phyloP scores from a whole-genome alignment of 371 early-diverging fungal genomes.

The Mucor sp. region DNA sequence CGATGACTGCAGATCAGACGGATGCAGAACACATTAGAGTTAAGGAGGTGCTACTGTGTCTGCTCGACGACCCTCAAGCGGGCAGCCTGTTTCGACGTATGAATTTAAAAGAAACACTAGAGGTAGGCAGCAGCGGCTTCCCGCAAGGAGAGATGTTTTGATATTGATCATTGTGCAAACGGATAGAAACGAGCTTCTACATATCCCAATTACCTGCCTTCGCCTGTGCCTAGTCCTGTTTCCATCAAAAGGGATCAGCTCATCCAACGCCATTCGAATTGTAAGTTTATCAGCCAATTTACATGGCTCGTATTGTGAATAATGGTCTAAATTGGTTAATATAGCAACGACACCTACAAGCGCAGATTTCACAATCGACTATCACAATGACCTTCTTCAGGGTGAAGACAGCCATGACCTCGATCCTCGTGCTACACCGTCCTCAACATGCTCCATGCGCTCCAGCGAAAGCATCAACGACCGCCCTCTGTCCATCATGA shows the following conservation, averaged over 20 bases:
- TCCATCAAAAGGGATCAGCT: conserved; percentile 10
- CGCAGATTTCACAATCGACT: conserved; percentile 12
- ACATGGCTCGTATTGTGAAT: not conserved
- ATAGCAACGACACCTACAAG: conserved; percentile 8
- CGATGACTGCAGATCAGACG: conserved; percentile 55
- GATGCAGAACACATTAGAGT: conserved; percentile 55
- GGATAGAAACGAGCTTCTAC: conserved; percentile 20
- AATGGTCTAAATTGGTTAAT: conserved; percentile 9
- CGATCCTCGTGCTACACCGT: conserved; percentile 5
- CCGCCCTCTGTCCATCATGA: conserved; percentile 19
- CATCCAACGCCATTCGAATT: conserved; percentile 13
- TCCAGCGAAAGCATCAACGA: conserved; percentile 22
- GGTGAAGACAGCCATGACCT: conserved; percentile 6
- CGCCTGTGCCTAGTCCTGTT: conserved; percentile 18
- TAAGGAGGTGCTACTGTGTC: conserved; percentile 53
- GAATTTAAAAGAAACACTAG: conserved; percentile 36
- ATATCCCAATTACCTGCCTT: conserved; percentile 5
- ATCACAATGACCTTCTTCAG: not conserved
- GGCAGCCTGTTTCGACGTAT: conserved; percentile 49
- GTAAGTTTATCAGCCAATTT: conserved; percentile 13
- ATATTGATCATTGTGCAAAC: not conserved
- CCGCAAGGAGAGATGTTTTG: not conserved
- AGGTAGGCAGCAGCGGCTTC: conserved; percentile 22
- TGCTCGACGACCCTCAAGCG: conserved; percentile 57
- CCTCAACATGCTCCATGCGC: conserved; percentile 17